Base-by-base conservation (phyloP, 495 filamentous ascomycete species). In the Aspergillus ostianus region DNA sequence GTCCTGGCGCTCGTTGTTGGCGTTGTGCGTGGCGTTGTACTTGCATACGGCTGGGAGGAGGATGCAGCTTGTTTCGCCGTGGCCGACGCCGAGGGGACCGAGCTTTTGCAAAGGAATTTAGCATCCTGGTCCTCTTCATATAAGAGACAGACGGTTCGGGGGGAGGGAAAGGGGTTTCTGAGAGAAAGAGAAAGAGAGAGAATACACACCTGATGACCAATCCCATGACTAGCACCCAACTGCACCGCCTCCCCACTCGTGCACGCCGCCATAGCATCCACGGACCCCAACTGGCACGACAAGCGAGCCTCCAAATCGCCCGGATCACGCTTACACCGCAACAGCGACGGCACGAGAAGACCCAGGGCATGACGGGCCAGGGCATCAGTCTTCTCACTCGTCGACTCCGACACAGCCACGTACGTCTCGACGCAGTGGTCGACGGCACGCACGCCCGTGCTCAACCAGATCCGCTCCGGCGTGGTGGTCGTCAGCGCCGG, bases 41-140 rank as follows among this genome's bases (percentile, higher is more conserved):
- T 82, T 82, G 67, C 82, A 79, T 6, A 88, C 86, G 6, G 77
- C 79, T 6, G 85, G 85, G 26, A 88, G 70, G 51, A 88, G 73
- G 36, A 89, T 80, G 59, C 85, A 88, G 64, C 81, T 87, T 26
- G 85, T 89, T 68, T 87, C 84, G 36, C 85, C 85, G 63, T 89
- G 85, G 5, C 80, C 82, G 13, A 87, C 85, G 2, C 85, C 86
- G 8, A 87, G 65, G 0, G 85, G 84, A 10, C 86, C 85, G 0
- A 88, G 75, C 74, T 78, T 53, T 47, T 1, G 3, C 56, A 47
- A 46, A 10, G 26, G 27, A 19, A 21, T 19, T 13, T 58, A 53
- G 49, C 20, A 13, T 26, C 23, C 23, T 2, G 23, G 23, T 26
- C 23, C 23, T 26, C 23, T 26, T 26, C 4, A 4, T 26, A 26